Conservation (phyloP, 176 grass and related monocot species). For the Oropetium thomaeum region DNA sequence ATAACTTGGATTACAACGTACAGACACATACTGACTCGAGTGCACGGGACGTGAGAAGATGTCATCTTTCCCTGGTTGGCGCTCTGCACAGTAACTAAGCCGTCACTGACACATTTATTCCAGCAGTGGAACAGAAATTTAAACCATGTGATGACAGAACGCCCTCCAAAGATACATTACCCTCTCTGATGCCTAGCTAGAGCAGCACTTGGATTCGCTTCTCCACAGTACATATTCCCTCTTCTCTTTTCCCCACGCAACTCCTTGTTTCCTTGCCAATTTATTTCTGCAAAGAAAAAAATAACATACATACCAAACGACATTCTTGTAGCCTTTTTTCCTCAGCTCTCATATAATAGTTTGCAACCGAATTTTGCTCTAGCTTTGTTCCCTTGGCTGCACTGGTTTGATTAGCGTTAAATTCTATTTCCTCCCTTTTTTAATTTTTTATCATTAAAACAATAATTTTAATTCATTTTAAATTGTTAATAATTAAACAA, state of each 20-base stretch:
- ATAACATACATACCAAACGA: conserved; percentile 13
- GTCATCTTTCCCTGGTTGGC: conserved; percentile 18
- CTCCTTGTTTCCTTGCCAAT: conserved; percentile 22
- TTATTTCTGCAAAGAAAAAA: not conserved
- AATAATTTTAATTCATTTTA: no score
- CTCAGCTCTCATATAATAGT: not conserved
- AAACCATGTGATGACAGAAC: conserved; percentile 32
- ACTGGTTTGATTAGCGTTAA: not conserved
- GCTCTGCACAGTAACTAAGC: conserved; percentile 23
- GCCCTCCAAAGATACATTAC: conserved; percentile 25
- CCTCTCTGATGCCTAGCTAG: conserved; percentile 21
- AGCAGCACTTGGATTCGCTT: conserved; percentile 45
- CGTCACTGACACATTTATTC: conserved; percentile 43
- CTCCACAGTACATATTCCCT: conserved; percentile 38
- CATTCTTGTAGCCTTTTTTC: conserved; percentile 22
- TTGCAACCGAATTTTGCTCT: not conserved
- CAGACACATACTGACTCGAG: conserved; percentile 26
- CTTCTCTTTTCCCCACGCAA: conserved; percentile 27
- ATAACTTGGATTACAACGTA: conserved; percentile 25
- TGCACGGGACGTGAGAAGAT: conserved; percentile 41
- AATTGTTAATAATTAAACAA: no score
- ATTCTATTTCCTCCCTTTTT: no score
- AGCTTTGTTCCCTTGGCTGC: conserved; percentile 20
- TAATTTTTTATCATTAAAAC: no score
- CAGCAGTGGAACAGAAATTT: conserved; percentile 36